Evolutionary conservation across 1,139 yeast genomes (phyloP).

Genomic region (Diutina ranongensis): DNA sequence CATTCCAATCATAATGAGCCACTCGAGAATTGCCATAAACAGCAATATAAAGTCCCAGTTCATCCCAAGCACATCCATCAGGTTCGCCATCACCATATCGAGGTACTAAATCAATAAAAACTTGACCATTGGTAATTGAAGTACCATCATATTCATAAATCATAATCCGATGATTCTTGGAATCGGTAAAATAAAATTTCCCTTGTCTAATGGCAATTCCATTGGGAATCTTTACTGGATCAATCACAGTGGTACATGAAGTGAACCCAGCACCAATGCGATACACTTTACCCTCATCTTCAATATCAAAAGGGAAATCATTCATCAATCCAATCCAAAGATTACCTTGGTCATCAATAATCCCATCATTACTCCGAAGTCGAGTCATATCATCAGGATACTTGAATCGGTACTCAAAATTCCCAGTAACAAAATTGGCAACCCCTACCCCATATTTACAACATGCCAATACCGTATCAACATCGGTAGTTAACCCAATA

Average conservation of each 20-base stretch:
- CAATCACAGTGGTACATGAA: constrained; percentile 21
- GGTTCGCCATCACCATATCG: constrained; percentile 44
- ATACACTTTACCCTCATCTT: constrained; percentile 33
- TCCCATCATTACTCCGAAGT: constrained; percentile 65
- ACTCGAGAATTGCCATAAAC: constrained; percentile 54
- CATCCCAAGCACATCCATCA: constrained; percentile 60
- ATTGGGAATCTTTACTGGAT: constrained; percentile 12
- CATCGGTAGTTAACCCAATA: neutral
- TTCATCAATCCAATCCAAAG: constrained; percentile 70
- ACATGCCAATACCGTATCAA: constrained; percentile 29
- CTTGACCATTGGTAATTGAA: constrained; percentile 24
- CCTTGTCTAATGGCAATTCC: constrained; percentile 10
- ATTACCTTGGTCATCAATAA: constrained; percentile 56
- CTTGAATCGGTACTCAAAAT: constrained; percentile 30
- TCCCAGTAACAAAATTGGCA: constrained; percentile 30
- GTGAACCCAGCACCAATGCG: constrained; percentile 26
- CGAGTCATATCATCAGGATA: constrained; percentile 30
- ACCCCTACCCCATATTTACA: constrained; percentile 45
- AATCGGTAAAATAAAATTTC: constrained; percentile 12
- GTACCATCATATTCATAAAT: constrained; percentile 7
- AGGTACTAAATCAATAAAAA: constrained; percentile 21
- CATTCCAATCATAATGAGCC: constrained; percentile 38
- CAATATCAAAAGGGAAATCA: constrained; percentile 30
- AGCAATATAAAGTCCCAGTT: constrained; percentile 54
- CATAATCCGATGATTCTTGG: constrained; percentile 6